These are phyloP conservation scores for Aureobasidium sp. DNA, from an alignment of 2,329 filamentous ascomycete genomes.

Conservation along the genomic window DNA sequence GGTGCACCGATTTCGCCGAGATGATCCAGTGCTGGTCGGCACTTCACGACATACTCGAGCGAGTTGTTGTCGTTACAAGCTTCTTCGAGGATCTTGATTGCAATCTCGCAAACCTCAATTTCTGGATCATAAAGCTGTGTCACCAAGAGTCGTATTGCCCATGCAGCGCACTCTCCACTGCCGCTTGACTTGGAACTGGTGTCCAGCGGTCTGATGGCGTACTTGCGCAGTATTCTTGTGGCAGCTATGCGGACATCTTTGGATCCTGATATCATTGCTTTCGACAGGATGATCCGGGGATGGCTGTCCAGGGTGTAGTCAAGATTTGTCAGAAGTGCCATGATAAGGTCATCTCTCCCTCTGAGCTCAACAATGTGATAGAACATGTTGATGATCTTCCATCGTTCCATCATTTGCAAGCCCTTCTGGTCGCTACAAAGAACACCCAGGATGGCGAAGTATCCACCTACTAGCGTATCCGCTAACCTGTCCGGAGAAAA, in stretches of 20 bases:
- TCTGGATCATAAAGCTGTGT: conserved; percentile 97
- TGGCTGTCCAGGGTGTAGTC: conserved; percentile 83
- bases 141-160: conserved; percentile 95
- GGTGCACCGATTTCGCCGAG: conserved; percentile 94
- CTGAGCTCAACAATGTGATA: conserved; percentile 94
- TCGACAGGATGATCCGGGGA: conserved; percentile 83
- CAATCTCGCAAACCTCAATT: conserved; percentile 90
- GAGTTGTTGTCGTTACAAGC: conserved; percentile 88
- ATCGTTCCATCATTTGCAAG: conserved; percentile 81
- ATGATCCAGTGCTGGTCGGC: conserved; percentile 86
- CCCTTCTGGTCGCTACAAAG: conserved; percentile 76
- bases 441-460: conserved; percentile 86
- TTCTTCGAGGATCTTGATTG: conserved; percentile 94
- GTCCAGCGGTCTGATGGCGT: conserved; percentile 56
- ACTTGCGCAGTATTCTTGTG: conserved; percentile 79
- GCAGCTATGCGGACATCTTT: conserved; percentile 87
- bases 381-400: conserved; percentile 99
- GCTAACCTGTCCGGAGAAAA: conserved; percentile 79
- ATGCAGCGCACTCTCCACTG: conserved; percentile 66
- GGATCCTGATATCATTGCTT: conserved; percentile 82
- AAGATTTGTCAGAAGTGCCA: conserved; percentile 79
- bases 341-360: conserved; percentile 84
- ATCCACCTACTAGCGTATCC: conserved; percentile 83
- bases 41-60: conserved; percentile 93
- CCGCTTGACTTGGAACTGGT: conserved; percentile 28